These are phyloP conservation scores for Quercus agrifolia DNA, from an alignment of 306 rosid species.

Conservation along the genomic window DNA sequence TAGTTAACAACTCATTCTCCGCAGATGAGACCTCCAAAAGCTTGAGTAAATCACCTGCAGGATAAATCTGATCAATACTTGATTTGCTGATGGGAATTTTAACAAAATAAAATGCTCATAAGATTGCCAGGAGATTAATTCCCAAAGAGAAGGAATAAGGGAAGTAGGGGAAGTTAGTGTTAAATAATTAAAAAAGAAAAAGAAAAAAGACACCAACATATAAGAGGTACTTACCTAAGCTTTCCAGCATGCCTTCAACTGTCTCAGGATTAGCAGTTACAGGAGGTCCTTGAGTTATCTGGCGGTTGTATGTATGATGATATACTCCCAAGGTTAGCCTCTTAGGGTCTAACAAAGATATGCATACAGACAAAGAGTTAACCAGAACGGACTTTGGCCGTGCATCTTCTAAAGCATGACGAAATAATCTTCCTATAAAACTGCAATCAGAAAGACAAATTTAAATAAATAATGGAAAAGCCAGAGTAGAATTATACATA, in stretches of 20 bases:
- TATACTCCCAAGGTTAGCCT: constrained; percentile 64
- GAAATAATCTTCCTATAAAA: constrained; percentile 84
- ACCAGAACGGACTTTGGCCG: constrained; percentile 93
- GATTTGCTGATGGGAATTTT: not conserved
- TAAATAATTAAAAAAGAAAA: constrained; percentile 2
- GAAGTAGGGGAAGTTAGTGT: not conserved
- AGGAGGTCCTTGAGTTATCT: constrained; percentile 52
- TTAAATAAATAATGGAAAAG: not conserved
- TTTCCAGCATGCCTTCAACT: constrained; percentile 96
- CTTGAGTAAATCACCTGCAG: constrained; percentile 84
- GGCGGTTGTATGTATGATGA: constrained; percentile 69
- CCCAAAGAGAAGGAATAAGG: too few species aligned
- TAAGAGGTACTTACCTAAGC: constrained; percentile 58
- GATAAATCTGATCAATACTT: constrained; percentile 14
- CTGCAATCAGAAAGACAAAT: constrained; percentile 35
- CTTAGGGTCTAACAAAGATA: constrained; percentile 93
- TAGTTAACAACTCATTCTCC: constrained; percentile 66
- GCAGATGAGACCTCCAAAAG: constrained; percentile 75
- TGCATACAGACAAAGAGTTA: constrained; percentile 87
- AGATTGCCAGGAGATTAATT: too few species aligned
- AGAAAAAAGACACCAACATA: not conserved
- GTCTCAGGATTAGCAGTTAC: constrained; percentile 82
- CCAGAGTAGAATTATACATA: not conserved
- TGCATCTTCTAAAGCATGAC: constrained; percentile 86
- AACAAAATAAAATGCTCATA: too few species aligned